Evolutionary conservation across 768 basidiomycete species (phyloP), one percentile per base, ranked within the genome.

Genomic region (Phylloporus scabripes): DNA sequence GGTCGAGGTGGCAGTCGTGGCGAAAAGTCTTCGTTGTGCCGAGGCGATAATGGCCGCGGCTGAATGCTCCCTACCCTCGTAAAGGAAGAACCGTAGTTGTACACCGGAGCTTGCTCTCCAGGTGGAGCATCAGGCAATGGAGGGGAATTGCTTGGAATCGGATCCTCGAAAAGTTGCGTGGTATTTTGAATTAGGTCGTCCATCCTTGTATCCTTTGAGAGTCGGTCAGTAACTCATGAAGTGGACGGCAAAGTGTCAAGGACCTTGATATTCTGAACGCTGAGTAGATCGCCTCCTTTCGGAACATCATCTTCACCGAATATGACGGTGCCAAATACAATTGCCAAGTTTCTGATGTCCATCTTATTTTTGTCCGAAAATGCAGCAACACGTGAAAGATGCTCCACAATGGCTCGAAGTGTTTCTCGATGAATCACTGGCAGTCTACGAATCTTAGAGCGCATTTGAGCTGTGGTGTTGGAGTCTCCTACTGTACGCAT

Each of bases 291-390:
- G 0, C 78, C 81, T 32, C 74, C 80, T 63, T 87, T 87, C 4
- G 87, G 83, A 49, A 92, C 75, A 53, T 94, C 90, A 53, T 96
- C 92, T 65, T 94, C 91, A 6, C 92, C 92, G 56, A 96, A 93
- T 41, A 96, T 80, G 20, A 92, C 90, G 8, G 82, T 75, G 17
- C 87, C 86, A 69, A 95, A 94, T 4, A 93, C 84, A 41, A 96
- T 93, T 3, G 92, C 89, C 20, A 96, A 72, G 61, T 95, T 96
- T 73, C 85, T 92, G 3, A 84, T 74, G 59, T 92, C 93, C 93
- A 96, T 96, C 68, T 94, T 95, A 63, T 94, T 96, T 62, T 78
- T 82, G 23, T 84, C 81, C 18, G 75, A 74, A 31, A 74, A 73
- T 5, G 81, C 70, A 3, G 81, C 78, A 12, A 96, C 82, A 12